Base-by-base conservation (phyloP, 805 yeast species). In the Wickerhamiella bombiphila region DNA sequence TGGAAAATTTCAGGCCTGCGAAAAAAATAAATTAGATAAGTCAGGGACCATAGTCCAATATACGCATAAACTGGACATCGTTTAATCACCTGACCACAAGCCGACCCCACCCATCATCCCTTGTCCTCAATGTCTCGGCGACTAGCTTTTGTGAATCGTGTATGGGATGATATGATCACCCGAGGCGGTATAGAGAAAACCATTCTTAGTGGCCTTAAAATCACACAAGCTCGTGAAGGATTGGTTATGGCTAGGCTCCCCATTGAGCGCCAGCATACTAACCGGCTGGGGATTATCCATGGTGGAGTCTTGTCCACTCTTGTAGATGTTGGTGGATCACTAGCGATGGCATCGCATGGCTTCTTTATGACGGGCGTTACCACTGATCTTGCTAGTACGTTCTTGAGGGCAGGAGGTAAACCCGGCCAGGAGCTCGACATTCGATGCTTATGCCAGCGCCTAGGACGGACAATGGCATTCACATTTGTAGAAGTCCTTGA, bases 281-380 rank as follows among this genome's bases (percentile, higher is more conserved):
- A 63, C 44, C 56, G 68, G 8, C 53, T 63, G 11, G 51, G 56
- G 24, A 57, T 55, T 14, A 51, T 63, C 25, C 68, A 63, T 35
- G 68, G 68, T 15, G 68, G 66, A 1, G 56, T 62, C 3, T 46
- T 64, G 20, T 61, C 66, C 13, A 50, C 61, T 4, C 50, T 50
- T 17, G 65, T 62, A 3, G 68, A 63, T 38, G 51, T 63, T 3
- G 68, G 66, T 5, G 68, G 68, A 11, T 63, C 69, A 8, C 47
- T 63, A 38, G 68, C 68, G 2, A 46, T 62, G 6, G 56, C 67
- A 2, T 55, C 65, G 16, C 47, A 56, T 14, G 69, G 69, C 6
- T 36, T 61, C 49, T 64, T 51, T 37, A 42, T 54, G 42, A 64
- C 69, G 1, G 68, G 68, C 4, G 68, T 63, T 22, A 52, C 64